Evolutionary conservation across 306 rosid species (phyloP), one percentile per base, ranked within the genome.

Genomic region (Geum urbanum): DNA sequence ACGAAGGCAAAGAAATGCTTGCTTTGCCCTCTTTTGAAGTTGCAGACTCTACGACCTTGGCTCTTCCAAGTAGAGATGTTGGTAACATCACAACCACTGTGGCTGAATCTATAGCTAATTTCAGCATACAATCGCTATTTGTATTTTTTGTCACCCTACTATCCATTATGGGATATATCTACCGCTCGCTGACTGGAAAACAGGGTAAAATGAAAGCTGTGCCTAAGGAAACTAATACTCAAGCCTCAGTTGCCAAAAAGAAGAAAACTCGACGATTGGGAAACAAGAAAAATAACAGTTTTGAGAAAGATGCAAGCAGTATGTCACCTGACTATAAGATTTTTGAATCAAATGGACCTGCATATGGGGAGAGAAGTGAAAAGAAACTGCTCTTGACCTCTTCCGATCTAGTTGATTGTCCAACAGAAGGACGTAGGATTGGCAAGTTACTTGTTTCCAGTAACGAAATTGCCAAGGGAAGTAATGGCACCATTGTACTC

Each of bases 401-500:
- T 49, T 18, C 69, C 24, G 67, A 66, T 41, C 37, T 57, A 40
- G 76, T 44, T 43, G 88, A 70, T 54, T 79, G 77, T 71, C 66
- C 73, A 67, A 12, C 39, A 53, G 77, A 74, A 73, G 92, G 90
- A 22, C 88, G 90, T 14, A 77, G 72, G 67, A 73, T 89, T 59
- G 91, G 96, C 58, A 89, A 86, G 57, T 62, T 86, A 63, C 63
- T 86, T 10, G 84, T 86, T 66, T 86, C 87, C 49, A 85, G 77
- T 64, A 74, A 67, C 45, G 90, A 86, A 81, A 89, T 89, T 79
- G 92, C 90, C 32, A 83, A 85, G 76, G 96, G 96, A 72, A 89
- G 96, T 78, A 89, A 89, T 61, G 92, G 90, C 8, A 86, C 96
- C 49, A 66, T 89, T 76, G 81, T 89, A 7, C 80, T 89, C 0